phyloP scores from a whole-genome alignment of 495 filamentous ascomycete genomes.

The Xylaria curta region DNA sequence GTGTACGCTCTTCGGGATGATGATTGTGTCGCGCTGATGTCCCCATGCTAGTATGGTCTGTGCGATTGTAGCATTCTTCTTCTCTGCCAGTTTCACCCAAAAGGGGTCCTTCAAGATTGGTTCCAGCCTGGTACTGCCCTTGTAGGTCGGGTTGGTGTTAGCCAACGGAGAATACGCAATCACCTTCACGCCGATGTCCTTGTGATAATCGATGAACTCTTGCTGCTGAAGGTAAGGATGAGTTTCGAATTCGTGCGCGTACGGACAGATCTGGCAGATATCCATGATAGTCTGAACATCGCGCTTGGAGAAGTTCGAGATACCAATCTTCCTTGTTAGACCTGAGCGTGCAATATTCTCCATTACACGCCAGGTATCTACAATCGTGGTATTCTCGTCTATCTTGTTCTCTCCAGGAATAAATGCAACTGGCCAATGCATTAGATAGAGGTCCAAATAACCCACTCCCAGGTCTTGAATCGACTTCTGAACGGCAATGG shows the following conservation, averaged over 20 bases:
- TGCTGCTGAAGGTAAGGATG: slow-evolving; percentile 63
- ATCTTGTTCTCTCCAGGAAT: slow-evolving; percentile 43
- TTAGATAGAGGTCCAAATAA: slow-evolving; percentile 74
- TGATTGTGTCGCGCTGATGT: slow-evolving; percentile 65
- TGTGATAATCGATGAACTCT: slow-evolving; percentile 62
- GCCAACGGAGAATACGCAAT: slow-evolving; percentile 74
- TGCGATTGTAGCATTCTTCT: slow-evolving; percentile 65
- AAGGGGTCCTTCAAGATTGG: slow-evolving; percentile 60
- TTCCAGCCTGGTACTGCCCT: slow-evolving; percentile 37
- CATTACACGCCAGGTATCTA: slow-evolving; percentile 69
- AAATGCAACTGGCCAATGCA: slow-evolving; percentile 71
- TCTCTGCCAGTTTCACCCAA: slow-evolving; percentile 65
- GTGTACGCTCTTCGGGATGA: slow-evolving; percentile 68
- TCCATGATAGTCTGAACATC: slow-evolving; percentile 66
- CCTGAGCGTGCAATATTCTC: slow-evolving; percentile 58
- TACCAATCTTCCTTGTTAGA: slow-evolving; percentile 67
- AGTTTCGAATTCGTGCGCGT: slow-evolving; percentile 69
- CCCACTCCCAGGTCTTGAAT: slow-evolving; percentile 65
- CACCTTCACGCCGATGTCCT: slow-evolving; percentile 63
- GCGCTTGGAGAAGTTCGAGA: slow-evolving; percentile 69
- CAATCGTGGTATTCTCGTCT: slow-evolving; percentile 50
- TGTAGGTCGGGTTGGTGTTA: slow-evolving; percentile 71
- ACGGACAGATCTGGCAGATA: slow-evolving; percentile 63
- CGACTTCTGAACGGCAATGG: slow-evolving; percentile 63
- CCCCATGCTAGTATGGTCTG: slow-evolving; percentile 70